Base-by-base conservation (phyloP, 441 rosid genomes). In the Geranium incanum region DNA sequence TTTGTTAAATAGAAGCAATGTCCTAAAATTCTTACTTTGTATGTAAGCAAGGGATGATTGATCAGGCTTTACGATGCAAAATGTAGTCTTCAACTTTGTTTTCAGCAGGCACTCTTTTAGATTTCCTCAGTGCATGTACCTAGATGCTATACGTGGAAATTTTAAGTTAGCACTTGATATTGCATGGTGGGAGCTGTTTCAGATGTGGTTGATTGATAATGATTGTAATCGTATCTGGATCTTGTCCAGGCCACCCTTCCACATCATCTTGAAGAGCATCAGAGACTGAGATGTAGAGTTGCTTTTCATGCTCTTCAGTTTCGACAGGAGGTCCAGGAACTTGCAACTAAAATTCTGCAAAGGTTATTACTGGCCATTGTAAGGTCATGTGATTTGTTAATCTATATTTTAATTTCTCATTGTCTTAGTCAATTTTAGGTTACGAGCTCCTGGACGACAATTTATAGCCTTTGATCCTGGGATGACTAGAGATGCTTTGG, bases 381-480 rank as follows among this genome's bases (percentile, higher is more conserved):
- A 73, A 11, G 18, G 13, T 66, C 68, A 39, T 15, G 36, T 36
- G 28, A 21, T 43, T 33, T 63, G 60, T 16, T 67, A 16, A 37
- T 65, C 36, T 9, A 1, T 38, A 48, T 6, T 1, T 23, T 41
- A 18, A 71, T 64, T 74, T 64, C 38, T 65, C 48, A 63, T 43
- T 63, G 55, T 36, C 70, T 67, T 70, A 52, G 18, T 45, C 33
- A n/a, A 5, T 72, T 72, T 72, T 74, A 91, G 98, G 83, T 82
- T 95, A 60, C 82, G 87, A 66, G 93, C 99, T 79, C 84, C 88
- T 77, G 97, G 97, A 39, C 77, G 87, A 33, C 98, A 96, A 43
- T 92, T 86, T 78, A 88, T 95, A 80, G 99, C 95, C 33, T 95
- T 77, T 81, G 96, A 95, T 84, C 96, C 97, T 66, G 99, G 95